A percentile compares a stretch with the other conserved stretches of the same genome.
These are phyloP conservation scores for Globisporangium viniferum DNA, from an alignment of 352 stramenopile genomes.

Conservation along the genomic window DNA sequence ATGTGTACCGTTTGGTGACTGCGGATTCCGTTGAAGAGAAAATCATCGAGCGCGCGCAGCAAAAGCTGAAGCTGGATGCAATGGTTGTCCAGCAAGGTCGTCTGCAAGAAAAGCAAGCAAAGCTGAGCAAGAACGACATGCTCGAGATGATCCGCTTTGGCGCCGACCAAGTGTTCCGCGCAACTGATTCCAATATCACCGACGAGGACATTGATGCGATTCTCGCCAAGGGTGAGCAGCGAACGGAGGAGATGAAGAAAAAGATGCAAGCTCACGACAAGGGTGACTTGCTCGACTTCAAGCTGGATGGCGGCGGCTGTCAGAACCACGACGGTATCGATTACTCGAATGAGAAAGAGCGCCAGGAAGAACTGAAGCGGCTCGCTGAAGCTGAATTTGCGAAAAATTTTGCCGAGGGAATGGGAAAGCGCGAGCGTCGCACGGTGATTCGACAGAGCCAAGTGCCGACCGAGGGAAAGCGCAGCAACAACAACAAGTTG, in stretches of 20 bases:
- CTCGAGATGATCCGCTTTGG: slow-evolving; percentile 97
- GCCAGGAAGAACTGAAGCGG: slow-evolving; percentile 82
- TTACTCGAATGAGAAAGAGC: slow-evolving; percentile 92
- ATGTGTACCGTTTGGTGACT: slow-evolving; percentile 94
- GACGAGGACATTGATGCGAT: slow-evolving; percentile 99
- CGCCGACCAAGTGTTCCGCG: slow-evolving; percentile 97
- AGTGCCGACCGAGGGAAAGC: slow-evolving; percentile 41
- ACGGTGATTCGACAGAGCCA: slow-evolving; percentile 72
- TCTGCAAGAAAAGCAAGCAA: slow-evolving; percentile 87
- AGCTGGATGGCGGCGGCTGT: slow-evolving; percentile 90
- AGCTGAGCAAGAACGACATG: slow-evolving; percentile 95
- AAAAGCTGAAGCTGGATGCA: slow-evolving; percentile 94
- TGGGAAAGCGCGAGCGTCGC: slow-evolving; percentile 81
- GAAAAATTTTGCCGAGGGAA: slow-evolving; percentile 69
- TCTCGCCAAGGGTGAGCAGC: slow-evolving; percentile 87
- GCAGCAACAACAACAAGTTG: slow-evolving; percentile 45
- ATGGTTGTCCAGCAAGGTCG: slow-evolving; percentile 87
- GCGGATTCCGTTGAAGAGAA: slow-evolving; percentile 98
- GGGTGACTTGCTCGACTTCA: slow-evolving; percentile 86
- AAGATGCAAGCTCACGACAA: slow-evolving; percentile 87
- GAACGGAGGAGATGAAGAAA: slow-evolving; percentile 86
- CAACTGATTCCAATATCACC: slow-evolving; percentile 95
- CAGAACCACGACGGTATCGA: slow-evolving; percentile 97
- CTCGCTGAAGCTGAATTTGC: slow-evolving; percentile 82
- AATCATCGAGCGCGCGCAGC: slow-evolving; percentile 96